phyloP scores from a whole-genome alignment of 2,329 filamentous ascomycete species.

The Amylocarpus encephaloides region DNA sequence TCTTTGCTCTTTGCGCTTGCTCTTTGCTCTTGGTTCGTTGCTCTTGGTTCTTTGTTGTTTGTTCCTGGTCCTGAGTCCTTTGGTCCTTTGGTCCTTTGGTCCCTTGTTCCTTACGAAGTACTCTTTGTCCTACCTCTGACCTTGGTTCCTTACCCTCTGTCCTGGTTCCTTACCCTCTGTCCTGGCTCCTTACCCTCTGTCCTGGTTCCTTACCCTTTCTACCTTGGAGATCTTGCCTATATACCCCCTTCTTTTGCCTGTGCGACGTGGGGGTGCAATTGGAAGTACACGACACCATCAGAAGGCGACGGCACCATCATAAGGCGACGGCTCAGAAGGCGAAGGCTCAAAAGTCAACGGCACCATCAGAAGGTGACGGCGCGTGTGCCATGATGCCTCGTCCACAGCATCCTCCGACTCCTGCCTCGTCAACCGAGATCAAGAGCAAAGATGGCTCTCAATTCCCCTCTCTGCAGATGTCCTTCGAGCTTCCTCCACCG shows the following conservation, averaged over 20 bases:
- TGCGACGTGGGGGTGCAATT: constrained; percentile 7
- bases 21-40: too few relatives aligned
- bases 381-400: constrained; percentile 51
- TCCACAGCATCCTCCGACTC: constrained; percentile 63
- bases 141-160: too few relatives aligned
- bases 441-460: constrained; percentile 62
- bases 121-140: constrained; percentile 6
- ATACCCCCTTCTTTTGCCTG: constrained; percentile 4
- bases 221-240: neutral
- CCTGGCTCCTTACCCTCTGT: too few relatives aligned
- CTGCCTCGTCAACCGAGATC: constrained; percentile 74
- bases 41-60: too few relatives aligned
- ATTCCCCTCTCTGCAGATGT: constrained; percentile 56
- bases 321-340: neutral
- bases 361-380: too few relatives aligned
- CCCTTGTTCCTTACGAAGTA: too few relatives aligned
- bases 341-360: too few relatives aligned
- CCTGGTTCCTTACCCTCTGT: too few relatives aligned
- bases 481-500: constrained; percentile 72
- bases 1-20: too few relatives aligned
- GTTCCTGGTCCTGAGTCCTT: too few relatives aligned
- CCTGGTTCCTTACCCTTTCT: too few relatives aligned
- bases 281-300: constrained; percentile 14
- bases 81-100: too few relatives aligned
- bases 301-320: neutral